phyloP scores from a whole-genome alignment of 139 green algal species.

The Chlorella vulgaris region DNA sequence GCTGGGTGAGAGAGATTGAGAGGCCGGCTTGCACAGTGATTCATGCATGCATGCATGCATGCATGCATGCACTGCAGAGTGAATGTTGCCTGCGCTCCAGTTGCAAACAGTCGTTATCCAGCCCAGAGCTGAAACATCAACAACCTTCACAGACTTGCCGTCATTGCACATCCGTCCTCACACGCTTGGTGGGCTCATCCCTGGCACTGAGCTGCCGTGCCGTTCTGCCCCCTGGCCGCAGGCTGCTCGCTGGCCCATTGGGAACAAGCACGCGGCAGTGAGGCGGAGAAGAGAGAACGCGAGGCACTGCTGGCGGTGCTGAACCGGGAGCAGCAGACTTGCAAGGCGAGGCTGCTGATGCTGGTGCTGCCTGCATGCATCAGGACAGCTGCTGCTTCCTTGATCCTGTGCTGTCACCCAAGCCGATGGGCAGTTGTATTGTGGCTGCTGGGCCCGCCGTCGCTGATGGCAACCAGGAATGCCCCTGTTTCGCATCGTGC shows the following conservation, averaged over 20 bases:
- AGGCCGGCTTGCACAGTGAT: neutral
- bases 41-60: too few relatives aligned
- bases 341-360: constrained; percentile 12
- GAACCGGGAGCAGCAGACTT: constrained; percentile 50
- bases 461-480: neutral
- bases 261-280: constrained; percentile 9
- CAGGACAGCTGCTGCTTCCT: neutral
- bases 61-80: too few relatives aligned
- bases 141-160: too few relatives aligned
- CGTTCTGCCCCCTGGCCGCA: constrained; percentile 22
- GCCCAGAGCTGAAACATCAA: too few relatives aligned
- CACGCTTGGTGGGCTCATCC: too few relatives aligned
- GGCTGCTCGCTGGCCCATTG: constrained; percentile 22
- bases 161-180: too few relatives aligned
- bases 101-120: too few relatives aligned
- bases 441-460: too few relatives aligned
- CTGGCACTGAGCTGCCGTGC: neutral
- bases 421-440: too few relatives aligned
- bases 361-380: neutral
- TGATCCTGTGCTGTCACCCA: too few relatives aligned
- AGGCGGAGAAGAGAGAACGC: constrained; percentile 19
- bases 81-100: too few relatives aligned
- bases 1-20: constrained; percentile 56
- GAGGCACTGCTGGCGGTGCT: constrained; percentile 51
- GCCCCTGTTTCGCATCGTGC: constrained; percentile 6